Base-by-base conservation (phyloP, 441 rosid genomes). In the Pelargonium fulgidum region DNA sequence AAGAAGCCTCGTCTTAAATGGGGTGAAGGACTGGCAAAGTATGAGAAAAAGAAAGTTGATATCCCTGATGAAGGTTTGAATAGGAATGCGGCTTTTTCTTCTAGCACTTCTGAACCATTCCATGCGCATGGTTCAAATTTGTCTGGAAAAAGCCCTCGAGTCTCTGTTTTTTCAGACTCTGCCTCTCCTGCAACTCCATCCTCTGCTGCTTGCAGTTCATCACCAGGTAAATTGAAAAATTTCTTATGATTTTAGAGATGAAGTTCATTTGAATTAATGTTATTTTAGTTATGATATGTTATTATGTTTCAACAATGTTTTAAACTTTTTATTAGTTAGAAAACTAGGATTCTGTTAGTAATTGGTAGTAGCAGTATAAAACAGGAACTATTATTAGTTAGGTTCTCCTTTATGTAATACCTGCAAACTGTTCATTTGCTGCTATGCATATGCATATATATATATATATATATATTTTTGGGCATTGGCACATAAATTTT, bases 21-120 rank as follows among this genome's bases (percentile, higher is more conserved):
- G 98, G 99, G 99, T 48, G 96, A 95, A 75, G 99, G 99, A 66
- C 83, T 95, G 78, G 98, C 98, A 1, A 91, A 95, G 79, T 95
- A 86, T 73, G 99, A 95, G 81, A 92, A 88, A 80, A 90, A 90
- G 86, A 91, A 80, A 78, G 99, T 92, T 81, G 97, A 89, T 66
- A 84, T 80, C 42, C 87, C 89, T 67, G 89, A 84, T 54, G 82
- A 82, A 68, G 74, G 68, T 78, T 72, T 59, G 69, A 78, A 33
- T 56, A 85, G 82, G 76, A 86, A 80, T 85, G 93, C 73, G 48
- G 67, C 64, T 7, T 11, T 73, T 72, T 73, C 81, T 61, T 71
- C 76, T 70, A 77, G 76, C 58, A 73, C 77, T 70, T 13, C 59
- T 3, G 94, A 90, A 61, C 80, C 81, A 67, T 68, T 71, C 52